These are phyloP conservation scores for Phytopythium helicoides DNA, from an alignment of 352 stramenopile genomes.

Conservation along the genomic window DNA sequence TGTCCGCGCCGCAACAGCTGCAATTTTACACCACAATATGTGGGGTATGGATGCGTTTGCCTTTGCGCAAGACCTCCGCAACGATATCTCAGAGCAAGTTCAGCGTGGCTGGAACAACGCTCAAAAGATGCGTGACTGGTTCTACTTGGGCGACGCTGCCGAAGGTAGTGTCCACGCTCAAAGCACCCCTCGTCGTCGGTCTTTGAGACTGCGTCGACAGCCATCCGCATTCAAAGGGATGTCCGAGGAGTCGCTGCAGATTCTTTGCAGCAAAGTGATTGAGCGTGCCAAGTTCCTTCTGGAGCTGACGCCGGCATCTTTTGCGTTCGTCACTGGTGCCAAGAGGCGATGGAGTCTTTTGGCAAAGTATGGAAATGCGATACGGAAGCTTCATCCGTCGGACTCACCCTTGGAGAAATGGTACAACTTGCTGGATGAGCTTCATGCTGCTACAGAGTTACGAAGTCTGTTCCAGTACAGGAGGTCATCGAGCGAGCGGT, in stretches of 20 bases:
- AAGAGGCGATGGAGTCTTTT: constrained; percentile 69
- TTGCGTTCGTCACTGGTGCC: constrained; percentile 67
- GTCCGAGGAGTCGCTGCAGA: constrained; percentile 63
- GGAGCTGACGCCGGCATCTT: constrained; percentile 70
- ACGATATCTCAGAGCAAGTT: constrained; percentile 64
- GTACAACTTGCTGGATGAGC: constrained; percentile 76
- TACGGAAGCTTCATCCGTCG: constrained; percentile 37
- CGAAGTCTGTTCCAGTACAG: constrained; percentile 70
- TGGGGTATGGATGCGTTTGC: constrained; percentile 83
- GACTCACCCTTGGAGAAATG: constrained; percentile 70
- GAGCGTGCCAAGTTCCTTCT: constrained; percentile 66
- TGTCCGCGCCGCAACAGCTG: constrained; percentile 66
- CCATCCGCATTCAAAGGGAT: constrained; percentile 78
- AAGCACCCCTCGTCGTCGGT: constrained; percentile 25
- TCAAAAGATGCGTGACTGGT: constrained; percentile 88
- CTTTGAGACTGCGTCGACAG: constrained; percentile 47
- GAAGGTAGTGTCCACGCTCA: constrained; percentile 43
- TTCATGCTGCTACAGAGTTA: constrained; percentile 74
- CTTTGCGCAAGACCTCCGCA: constrained; percentile 50
- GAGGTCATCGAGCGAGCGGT: constrained; percentile 66
- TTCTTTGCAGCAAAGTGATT: constrained; percentile 75
- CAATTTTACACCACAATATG: constrained; percentile 87
- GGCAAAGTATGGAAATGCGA: constrained; percentile 67
- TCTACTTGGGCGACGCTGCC: constrained; percentile 75
- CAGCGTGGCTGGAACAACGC: constrained; percentile 78